A percentile compares a stretch with the other conserved stretches of the same genome.
Conservation (phyloP, 225 moss, liverwort and hornwort species). For the Anthoceros angustus region DNA sequence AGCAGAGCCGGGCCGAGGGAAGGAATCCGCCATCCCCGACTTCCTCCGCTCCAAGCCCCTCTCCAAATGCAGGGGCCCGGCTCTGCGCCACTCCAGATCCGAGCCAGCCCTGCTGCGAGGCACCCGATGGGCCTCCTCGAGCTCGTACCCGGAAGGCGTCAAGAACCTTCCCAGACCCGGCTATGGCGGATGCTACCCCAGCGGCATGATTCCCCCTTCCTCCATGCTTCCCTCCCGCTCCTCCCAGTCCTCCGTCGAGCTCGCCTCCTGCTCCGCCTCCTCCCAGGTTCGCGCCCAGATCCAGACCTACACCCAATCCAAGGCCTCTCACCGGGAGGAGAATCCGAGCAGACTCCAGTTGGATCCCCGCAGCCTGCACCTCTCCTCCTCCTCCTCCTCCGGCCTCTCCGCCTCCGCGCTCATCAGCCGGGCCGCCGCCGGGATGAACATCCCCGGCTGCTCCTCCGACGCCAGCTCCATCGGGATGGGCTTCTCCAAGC, state of each 20-base stretch:
- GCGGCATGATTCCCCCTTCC: not conserved
- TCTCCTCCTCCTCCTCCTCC: no score
- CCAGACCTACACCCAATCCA: constrained; percentile 2
- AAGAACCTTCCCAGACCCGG: not conserved
- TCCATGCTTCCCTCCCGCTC: not conserved
- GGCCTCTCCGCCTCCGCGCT: no score
- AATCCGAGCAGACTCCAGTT: no score
- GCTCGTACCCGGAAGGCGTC: not conserved
- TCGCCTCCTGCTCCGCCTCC: not conserved
- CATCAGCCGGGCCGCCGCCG: not conserved
- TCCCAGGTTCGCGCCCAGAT: not conserved
- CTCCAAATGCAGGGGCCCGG: not conserved
- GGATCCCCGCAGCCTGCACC: no score
- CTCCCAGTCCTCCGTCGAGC: not conserved
- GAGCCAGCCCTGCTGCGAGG: not conserved
- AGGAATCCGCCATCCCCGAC: not conserved
- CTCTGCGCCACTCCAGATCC: not conserved
- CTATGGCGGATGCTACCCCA: not conserved
- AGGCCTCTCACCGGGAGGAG: not conserved
- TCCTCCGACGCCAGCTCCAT: not conserved
- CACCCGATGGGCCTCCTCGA: not conserved
- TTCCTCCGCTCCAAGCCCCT: not conserved
- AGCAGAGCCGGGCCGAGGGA: not conserved
- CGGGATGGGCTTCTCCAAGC: not conserved
- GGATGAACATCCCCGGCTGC: not conserved